Base-by-base conservation (phyloP, 1,284 basidiomycete species). In the Boletellus sp. region DNA sequence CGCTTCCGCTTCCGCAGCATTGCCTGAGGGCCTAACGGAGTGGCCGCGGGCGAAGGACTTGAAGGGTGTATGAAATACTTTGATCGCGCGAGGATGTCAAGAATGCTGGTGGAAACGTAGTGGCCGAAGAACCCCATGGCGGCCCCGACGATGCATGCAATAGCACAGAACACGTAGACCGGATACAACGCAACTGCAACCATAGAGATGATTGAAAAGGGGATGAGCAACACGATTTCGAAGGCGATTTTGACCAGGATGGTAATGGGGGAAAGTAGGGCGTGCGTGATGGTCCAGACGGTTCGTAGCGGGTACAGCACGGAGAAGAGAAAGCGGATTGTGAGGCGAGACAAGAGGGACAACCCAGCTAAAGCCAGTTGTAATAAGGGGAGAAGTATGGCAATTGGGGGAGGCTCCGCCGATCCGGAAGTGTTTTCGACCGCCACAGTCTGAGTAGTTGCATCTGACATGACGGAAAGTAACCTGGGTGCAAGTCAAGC, bases 131-230 rank as follows among this genome's bases (percentile, higher is more conserved):
- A 49, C 1, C 83, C 84, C 0, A 86, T 44, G 12, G 76, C 28
- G 1, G 64, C 70, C 0, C 84, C 83, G 22, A 71, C 71, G 43
- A 86, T 76, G 56, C 77, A 80, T 2, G 83, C 79, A 0, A 79
- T 74, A 6, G 80, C 82, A 32, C 77, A 71, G 56, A 86, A 79
- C 21, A 82, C 75, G 55, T 86, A 87, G 33, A 85, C 46, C 0
- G 85, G 85, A 53, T 82, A 83, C 3, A 85, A 35, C 18, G 74
- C 73, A 19, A 79, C 73, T 16, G 75, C 60, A 26, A 79, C 40
- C 51, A 68, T 73, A 8, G 65, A 47, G n/a, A 71, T 49, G 28
- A 74, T 60, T 19, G 61, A 57, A 56, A 76, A 78, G 0, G 85
- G 85, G 18, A 72, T 66, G 55, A 73, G 61, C 7, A 85, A 50